Percentiles rank a stretch among this genome's conserved stretches.
Evolutionary conservation across 352 stramenopile species (phyloP).

Genomic region (Pythium periplocum): DNA sequence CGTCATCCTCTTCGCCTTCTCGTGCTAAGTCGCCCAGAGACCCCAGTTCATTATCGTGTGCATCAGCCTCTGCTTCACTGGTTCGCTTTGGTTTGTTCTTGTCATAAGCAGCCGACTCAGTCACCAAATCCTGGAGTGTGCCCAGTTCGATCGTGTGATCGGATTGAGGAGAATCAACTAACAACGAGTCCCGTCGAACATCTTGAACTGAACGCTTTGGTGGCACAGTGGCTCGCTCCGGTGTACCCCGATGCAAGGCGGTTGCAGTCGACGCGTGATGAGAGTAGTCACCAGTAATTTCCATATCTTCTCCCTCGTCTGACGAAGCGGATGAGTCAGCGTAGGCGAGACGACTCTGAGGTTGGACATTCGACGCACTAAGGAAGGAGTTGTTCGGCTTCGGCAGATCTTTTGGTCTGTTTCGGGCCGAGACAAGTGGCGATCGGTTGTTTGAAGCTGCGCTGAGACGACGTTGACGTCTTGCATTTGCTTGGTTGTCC

Average conservation of each 20-base stretch:
- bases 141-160: slow-evolving; percentile 60
- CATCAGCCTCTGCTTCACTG: not conserved
- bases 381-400: slow-evolving; percentile 32
- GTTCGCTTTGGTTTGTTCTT: slow-evolving; percentile 14
- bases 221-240: no score
- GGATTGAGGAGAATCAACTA: slow-evolving; percentile 19
- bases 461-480: slow-evolving; percentile 37
- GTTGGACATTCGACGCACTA: slow-evolving; percentile 14
- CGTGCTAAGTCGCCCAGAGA: slow-evolving; percentile 18
- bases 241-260: slow-evolving; percentile 1
- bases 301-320: slow-evolving; percentile 80
- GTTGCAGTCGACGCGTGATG: slow-evolving; percentile 26
- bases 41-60: slow-evolving; percentile 6
- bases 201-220: no score
- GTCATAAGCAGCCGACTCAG: slow-evolving; percentile 46
- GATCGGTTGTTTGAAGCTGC: slow-evolving; percentile 4
- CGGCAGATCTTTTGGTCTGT: slow-evolving; percentile 7
- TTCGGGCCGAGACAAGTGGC: slow-evolving; percentile 16
- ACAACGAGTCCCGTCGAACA: slow-evolving; percentile 14
- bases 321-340: slow-evolving; percentile 76
- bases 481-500: slow-evolving; percentile 64
- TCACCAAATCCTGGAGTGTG: slow-evolving; percentile 53
- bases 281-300: slow-evolving; percentile 79
- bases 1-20: slow-evolving; percentile 17
- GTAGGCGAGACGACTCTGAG: slow-evolving; percentile 36